Percentiles rank a stretch among this genome's conserved stretches.
Evolutionary conservation across 305 asterid species (phyloP).

Genomic region (Fraxinus velutina): DNA sequence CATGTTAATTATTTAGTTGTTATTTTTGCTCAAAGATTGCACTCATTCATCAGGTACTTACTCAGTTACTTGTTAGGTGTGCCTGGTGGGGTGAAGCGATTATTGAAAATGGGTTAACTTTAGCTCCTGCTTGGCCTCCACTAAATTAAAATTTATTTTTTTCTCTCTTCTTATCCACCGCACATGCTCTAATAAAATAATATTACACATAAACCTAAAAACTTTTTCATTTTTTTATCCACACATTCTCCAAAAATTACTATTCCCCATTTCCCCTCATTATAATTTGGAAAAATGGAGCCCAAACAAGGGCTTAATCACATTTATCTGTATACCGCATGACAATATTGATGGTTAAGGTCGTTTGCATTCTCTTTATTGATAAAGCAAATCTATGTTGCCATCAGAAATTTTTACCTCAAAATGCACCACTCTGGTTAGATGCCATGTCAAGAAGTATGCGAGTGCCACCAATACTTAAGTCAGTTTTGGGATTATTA

Average conservation of each 20-base stretch:
- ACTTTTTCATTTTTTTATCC: no score
- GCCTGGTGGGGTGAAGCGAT: background rate
- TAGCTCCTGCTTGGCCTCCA: no score
- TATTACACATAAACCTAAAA: no score
- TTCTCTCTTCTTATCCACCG: no score
- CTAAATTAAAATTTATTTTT: no score
- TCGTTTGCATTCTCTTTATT: background rate
- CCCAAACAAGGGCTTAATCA: background rate
- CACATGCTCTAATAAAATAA: no score
- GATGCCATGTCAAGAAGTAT: background rate
- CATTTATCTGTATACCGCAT: slow-evolving; percentile 2
- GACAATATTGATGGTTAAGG: background rate
- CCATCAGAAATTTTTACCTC: background rate
- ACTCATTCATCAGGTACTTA: background rate
- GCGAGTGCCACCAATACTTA: background rate
- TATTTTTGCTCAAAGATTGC: background rate
- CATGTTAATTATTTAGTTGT: background rate
- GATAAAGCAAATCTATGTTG: background rate
- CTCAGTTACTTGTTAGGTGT: background rate
- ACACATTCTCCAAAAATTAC: no score
- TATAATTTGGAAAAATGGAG: no score
- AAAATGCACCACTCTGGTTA: background rate
- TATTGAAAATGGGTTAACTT: background rate
- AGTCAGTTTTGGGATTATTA: background rate
- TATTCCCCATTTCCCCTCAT: no score